phyloP scores from a whole-genome alignment of 2,329 filamentous ascomycete species.

The Verticillium nonalfalfae region DNA sequence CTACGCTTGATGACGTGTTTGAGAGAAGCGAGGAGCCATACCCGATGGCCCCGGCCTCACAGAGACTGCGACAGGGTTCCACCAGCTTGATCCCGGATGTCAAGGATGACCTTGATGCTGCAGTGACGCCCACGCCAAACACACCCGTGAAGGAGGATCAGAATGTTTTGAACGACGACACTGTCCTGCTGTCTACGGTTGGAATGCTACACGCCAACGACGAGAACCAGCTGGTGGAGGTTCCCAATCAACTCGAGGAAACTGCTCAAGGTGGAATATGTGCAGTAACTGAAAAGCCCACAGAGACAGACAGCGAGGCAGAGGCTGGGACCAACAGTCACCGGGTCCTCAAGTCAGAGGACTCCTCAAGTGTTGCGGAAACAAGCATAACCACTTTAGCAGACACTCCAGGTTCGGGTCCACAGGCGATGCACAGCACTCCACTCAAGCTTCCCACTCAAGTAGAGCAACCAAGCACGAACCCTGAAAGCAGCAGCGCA shows the following conservation, averaged over 20 bases:
- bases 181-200: neutral
- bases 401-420: neutral
- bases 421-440: neutral
- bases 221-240: neutral
- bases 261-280: neutral
- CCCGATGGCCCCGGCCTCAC: neutral
- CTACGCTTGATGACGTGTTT: neutral
- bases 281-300: neutral
- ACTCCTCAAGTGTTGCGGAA: neutral
- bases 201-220: neutral
- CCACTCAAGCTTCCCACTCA: too few relatives aligned
- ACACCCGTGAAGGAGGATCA: neutral
- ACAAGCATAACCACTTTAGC: neutral
- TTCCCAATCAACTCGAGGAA: neutral
- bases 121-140: neutral
- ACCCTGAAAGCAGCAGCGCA: too few relatives aligned
- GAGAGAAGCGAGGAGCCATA: neutral
- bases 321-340: neutral
- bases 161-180: neutral
- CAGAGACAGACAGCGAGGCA: neutral
- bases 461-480: too few relatives aligned
- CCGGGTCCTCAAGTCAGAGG: neutral
- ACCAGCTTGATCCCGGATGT: neutral
- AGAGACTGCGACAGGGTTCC: neutral
- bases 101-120: conserved; percentile 1